Evolutionary conservation across 2,329 filamentous ascomycete species (phyloP), one percentile per base, ranked within the genome.

Genomic region (Penicillium sp.): DNA sequence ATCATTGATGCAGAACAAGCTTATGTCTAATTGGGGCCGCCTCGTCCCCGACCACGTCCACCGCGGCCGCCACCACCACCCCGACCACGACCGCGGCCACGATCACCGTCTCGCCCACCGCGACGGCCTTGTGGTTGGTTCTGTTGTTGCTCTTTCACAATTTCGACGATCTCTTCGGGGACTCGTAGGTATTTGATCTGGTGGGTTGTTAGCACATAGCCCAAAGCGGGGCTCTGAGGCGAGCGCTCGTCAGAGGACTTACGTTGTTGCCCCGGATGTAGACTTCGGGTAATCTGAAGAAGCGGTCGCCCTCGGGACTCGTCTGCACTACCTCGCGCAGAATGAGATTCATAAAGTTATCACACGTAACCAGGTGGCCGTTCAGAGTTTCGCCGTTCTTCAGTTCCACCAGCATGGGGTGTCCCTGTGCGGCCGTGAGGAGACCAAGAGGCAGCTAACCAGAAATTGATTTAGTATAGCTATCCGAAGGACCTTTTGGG

Each of bases 311-410:
- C 64, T 97, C 91, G 22, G 91, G 84, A 67, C 86, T 95, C 17
- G 93, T 97, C 72, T 97, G 91, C 32, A 97, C 88, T 21, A 98
- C 94, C 70, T 97, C 93, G 71, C 93, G 95, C 59, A 98, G 74
- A 2, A 91, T 97, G 61, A 98, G 76, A 74, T 98, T 98, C 93
- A 98, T 98, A 89, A 93, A 98, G 43, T 91, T 98, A 71, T 98
- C 93, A 82, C 91, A 98, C 70, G 85, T 88, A 69, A 96, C 86
- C 52, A 98, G 77, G 66, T 96, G 89, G 56, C 93, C 93, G 73
- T 97, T 98, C 53, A 98, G 80, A 0, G 93, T 97, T 73, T 98
- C 90, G 74, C 90, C 90, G 66, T 91, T 95, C 78, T 96, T 96
- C 59, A 96, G 85, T 76, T 96, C 90, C 58, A 96, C 90, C 50